Evolutionary conservation across 192 early-diverging fungal species (phyloP).

Genomic region (Jimgerdemannia flammicorona): DNA sequence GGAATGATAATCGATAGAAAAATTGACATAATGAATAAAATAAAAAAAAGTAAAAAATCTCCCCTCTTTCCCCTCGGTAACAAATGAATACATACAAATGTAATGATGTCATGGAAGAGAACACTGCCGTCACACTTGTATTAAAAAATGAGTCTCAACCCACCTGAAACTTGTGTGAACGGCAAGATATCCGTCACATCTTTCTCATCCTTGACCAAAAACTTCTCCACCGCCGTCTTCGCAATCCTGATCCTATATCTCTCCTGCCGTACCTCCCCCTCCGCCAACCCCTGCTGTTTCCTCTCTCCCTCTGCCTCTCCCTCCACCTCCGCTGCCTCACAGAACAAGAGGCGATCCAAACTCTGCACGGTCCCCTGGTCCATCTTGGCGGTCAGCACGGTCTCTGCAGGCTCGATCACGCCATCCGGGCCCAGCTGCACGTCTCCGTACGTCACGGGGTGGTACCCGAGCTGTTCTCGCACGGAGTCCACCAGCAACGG

Average conservation of each 20-base stretch:
- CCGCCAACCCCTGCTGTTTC: too few relatives aligned
- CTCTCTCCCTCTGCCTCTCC: too few relatives aligned
- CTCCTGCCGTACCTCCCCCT: too few relatives aligned
- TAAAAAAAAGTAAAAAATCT: not conserved
- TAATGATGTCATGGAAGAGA: too few relatives aligned
- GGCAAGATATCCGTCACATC: not conserved
- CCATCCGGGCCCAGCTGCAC: conserved; percentile 37
- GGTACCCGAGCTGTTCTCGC: conserved; percentile 55
- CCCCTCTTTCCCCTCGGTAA: too few relatives aligned
- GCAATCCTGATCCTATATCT: not conserved
- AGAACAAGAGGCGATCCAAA: conserved; percentile 28
- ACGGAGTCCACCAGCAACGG: conserved; percentile 42
- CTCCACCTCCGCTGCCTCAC: not conserved
- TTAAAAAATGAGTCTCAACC: not conserved
- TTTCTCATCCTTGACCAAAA: conserved; percentile 22
- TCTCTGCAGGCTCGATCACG: conserved; percentile 46
- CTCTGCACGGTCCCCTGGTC: conserved; percentile 40
- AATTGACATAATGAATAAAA: too few relatives aligned
- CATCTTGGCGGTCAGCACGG: conserved; percentile 50
- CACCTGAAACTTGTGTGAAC: conserved; percentile 43
- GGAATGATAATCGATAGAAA: too few relatives aligned
- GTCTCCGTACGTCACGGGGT: conserved; percentile 82
- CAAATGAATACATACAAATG: not conserved
- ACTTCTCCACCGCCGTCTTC: conserved; percentile 18
- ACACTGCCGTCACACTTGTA: not conserved